Evolutionary conservation across 2,329 filamentous ascomycete genomes (phyloP), one percentile per base, ranked within the genome.

Genomic region (Lachnellula arida): DNA sequence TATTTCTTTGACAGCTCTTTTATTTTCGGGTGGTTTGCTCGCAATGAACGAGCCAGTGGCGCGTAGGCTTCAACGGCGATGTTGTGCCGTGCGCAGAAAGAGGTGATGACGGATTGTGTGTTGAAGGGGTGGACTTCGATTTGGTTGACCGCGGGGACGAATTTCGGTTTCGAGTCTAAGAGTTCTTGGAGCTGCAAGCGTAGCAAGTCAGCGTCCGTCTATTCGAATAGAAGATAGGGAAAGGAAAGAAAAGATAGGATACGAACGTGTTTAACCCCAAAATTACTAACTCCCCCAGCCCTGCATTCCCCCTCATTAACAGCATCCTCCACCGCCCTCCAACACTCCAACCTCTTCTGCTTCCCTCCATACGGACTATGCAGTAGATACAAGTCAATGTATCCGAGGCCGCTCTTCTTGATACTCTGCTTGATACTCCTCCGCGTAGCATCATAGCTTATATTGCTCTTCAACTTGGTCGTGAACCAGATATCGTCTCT

Each of bases 71-170:
- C 84, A 1, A 94, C 78, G 0, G 86, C 73, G 55, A 94, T 91
- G 39, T 76, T 74, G 60, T 92, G 75, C 58, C 81, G 74, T 55
- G 81, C 77, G 66, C 89, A 89, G 63, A 82, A 85, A 12, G 79
- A 76, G 0, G 83, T 80, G 60, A 94, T 91, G 39, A 79, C 77
- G 0, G 76, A 77, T 51, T 86, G 82, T 1, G 87, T 91, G 69
- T 92, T 90, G 79, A 93, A 94, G 0, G 88, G 89, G 59, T 93
- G 88, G 1, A 92, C 80, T 70, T 93, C 87, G 64, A 92, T 86
- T 73, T 94, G 89, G 66, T 93, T 93, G 50, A 93, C 82, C 1
- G 84, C 81, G 0, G 89, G 89, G 9, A 75, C 70, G 46, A 88
- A 78, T 0, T 78, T 76, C 0, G 87, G 66, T 19, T 65, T 65